These are phyloP conservation scores for Leccinum griseonigrum DNA, from an alignment of 1,284 basidiomycete species.

Conservation along the genomic window DNA sequence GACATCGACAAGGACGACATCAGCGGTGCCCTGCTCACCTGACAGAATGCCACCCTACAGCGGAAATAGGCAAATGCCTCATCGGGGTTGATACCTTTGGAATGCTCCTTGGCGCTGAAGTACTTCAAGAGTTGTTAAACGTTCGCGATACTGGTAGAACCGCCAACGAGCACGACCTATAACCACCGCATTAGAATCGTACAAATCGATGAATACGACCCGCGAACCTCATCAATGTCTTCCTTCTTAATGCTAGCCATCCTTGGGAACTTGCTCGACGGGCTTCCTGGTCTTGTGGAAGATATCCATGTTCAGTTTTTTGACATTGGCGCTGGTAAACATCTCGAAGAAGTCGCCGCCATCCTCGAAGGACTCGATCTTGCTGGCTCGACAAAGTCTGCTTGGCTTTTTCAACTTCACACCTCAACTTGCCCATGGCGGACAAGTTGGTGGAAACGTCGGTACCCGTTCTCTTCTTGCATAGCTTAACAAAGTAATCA, in stretches of 20 bases:
- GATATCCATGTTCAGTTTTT: constrained; percentile 97
- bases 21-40: constrained; percentile 79
- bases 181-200: background rate
- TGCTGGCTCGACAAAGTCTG: constrained; percentile 91
- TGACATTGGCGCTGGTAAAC: constrained; percentile 96
- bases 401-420: constrained; percentile 99
- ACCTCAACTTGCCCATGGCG: constrained; percentile 95
- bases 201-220: background rate
- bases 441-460: constrained; percentile 87
- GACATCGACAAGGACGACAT: constrained; percentile 94
- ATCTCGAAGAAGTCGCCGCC: constrained; percentile 98
- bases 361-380: constrained; percentile 92
- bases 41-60: constrained; percentile 97
- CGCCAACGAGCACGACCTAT: constrained; percentile 87
- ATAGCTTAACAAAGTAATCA: constrained; percentile 87
- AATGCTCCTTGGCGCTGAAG: constrained; percentile 87
- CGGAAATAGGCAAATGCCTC: constrained; percentile 94
- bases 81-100: constrained; percentile 94
- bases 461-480: constrained; percentile 94
- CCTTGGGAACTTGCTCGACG: constrained; percentile 98
- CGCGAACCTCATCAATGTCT: constrained; percentile 83
- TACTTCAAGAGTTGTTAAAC: constrained; percentile 95
- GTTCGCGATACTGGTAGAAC: constrained; percentile 98
- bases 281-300: constrained; percentile 99
- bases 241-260: constrained; percentile 96